Conservation (phyloP, 768 basidiomycete species). For the Lanmaoa pseudosensibilis region DNA sequence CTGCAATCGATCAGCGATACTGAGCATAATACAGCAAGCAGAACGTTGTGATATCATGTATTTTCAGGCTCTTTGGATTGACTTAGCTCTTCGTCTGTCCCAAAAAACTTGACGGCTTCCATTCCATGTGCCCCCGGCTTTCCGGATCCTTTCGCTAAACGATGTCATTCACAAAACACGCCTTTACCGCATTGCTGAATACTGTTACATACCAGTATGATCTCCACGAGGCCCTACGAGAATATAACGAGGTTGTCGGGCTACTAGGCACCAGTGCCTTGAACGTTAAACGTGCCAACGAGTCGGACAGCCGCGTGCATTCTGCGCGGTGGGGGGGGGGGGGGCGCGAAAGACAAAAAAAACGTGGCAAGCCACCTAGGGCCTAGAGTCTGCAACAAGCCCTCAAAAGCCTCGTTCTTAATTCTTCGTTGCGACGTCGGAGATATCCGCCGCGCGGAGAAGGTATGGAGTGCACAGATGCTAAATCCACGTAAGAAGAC, state of each 20-base stretch:
- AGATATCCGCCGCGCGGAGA: constrained; percentile 17
- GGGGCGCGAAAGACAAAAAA: constrained; percentile 1
- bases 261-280: not conserved
- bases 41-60: constrained; percentile 2
- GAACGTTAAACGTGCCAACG: constrained; percentile 9
- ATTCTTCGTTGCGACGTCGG: constrained; percentile 14
- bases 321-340: constrained; percentile 1
- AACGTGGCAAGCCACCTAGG: constrained; percentile 8
- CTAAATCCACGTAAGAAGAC: not conserved
- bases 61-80: not conserved
- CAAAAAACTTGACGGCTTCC: constrained; percentile 1
- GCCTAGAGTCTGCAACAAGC: not conserved
- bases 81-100: not conserved
- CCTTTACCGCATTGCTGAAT: constrained; percentile 11
- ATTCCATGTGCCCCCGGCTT: constrained; percentile 3
- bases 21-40: constrained; percentile 4
- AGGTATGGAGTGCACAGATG: not conserved
- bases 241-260: constrained; percentile 18
- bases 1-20: constrained; percentile 6
- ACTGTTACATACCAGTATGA: not conserved
- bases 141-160: constrained; percentile 20
- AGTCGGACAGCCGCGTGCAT: constrained; percentile 2
- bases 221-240: constrained; percentile 19
- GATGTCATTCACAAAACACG: constrained; percentile 18
- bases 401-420: not conserved